Percentiles rank a stretch among this genome's conserved stretches.
These are phyloP conservation scores for Sclerotinia trifoliorum DNA, from an alignment of 2,329 filamentous ascomycete species.

Conservation along the genomic window DNA sequence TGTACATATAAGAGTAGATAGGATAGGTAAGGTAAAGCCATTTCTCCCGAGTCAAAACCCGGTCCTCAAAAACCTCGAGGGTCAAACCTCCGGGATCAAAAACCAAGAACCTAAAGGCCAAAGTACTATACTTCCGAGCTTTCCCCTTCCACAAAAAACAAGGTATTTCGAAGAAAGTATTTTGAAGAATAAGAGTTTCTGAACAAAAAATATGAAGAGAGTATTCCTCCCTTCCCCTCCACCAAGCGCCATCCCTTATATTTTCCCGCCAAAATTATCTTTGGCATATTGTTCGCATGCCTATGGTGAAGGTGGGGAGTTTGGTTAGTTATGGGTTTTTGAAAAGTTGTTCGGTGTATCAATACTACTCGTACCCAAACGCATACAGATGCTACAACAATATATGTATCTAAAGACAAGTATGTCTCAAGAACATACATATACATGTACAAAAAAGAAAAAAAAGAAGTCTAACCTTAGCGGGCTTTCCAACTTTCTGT, in stretches of 20 bases:
- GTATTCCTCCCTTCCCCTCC: background rate
- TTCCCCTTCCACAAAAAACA: no score
- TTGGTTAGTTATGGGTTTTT: background rate
- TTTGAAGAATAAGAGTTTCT: background rate
- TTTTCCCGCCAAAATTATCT: slow-evolving; percentile 67
- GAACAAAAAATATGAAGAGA: background rate
- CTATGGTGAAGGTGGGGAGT: slow-evolving; percentile 43
- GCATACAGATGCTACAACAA: background rate
- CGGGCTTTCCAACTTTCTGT: slow-evolving; percentile 94
- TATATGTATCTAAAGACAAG: background rate
- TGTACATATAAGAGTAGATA: background rate
- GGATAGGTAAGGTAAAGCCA: background rate
- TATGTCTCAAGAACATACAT: background rate
- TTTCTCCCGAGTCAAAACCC: background rate
- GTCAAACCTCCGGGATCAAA: background rate
- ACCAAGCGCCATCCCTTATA: slow-evolving; percentile 24
- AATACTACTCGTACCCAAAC: background rate
- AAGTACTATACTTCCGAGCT: background rate
- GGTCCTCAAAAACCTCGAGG: background rate
- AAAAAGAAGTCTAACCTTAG: slow-evolving; percentile 62
- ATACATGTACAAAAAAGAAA: background rate
- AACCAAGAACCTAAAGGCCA: background rate
- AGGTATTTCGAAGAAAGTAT: background rate
- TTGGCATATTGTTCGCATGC: slow-evolving; percentile 93
- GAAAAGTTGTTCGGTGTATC: background rate